Evolutionary conservation across 2,329 filamentous ascomycete genomes (phyloP), one percentile per base, ranked within the genome.

Genomic region (Stachybotrys chartarum): DNA sequence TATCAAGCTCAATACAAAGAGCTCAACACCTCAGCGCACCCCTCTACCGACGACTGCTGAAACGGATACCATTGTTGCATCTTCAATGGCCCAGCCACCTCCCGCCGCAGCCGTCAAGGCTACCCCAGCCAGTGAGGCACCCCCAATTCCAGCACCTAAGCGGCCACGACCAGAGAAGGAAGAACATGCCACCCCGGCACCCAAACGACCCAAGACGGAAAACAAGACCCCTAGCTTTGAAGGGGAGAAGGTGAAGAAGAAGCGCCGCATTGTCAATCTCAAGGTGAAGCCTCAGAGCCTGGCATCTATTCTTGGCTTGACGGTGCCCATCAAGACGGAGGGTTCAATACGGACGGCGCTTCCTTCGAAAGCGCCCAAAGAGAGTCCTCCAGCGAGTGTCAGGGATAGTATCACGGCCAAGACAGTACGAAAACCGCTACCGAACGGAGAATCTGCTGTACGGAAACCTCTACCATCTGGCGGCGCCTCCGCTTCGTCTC

Each of bases 171-270:
- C 70, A 39, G 73, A 74, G 14, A 72, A 71, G 55, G 66, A 70
- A 5, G 71, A 72, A 44, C 60, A 63, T 30, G 59, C 62, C 5
- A 63, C 65, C 1, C 72, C 73, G 1, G 68, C 66, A 30, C 64
- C 71, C 1, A 75, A 75, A 63, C 67, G 73, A 12, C 67, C 71
- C 5, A 75, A 75, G 62, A 64, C 67, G 7, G 69, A 72, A 44
- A 56, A 63, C 1, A 60, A 61, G 16, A 58, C 60, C 3, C 55
- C 59, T 7, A 63, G 60, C 14, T 50, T 54, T 3, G 61, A 64
- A 1, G 57, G 57, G 42, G 63, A 62, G 24, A 63, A 58, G 14
- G 24, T 42, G 10, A 54, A 57, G 39, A 72, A 68, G 57, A 72
- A 65, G 57, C 63, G 65, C 46, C 64, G 63, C 5, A 68, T 75